Conservation (phyloP, 257 asterid species). For the Rubia yunnanensis region DNA sequence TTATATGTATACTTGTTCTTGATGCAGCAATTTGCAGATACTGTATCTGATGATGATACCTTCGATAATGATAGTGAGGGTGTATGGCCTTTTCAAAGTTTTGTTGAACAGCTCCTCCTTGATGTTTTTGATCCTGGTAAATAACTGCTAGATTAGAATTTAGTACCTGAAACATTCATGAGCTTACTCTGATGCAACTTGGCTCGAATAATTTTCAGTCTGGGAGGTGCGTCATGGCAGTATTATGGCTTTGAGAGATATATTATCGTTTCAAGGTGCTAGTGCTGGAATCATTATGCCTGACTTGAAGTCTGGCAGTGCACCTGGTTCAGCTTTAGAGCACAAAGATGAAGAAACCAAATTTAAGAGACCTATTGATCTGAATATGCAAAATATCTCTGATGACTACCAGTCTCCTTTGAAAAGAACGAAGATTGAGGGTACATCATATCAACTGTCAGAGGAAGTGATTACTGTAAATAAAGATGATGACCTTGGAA, state of each 20-base stretch:
- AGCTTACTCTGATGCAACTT: constrained; percentile 9
- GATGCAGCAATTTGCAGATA: constrained; percentile 68
- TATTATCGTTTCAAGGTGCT: constrained; percentile 90
- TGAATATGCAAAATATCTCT: constrained; percentile 51
- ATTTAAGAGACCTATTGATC: constrained; percentile 54
- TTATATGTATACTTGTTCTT: constrained; percentile 23
- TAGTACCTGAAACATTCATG: constrained; percentile 13
- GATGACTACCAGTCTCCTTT: constrained; percentile 53
- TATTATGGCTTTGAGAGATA: constrained; percentile 98
- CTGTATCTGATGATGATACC: constrained; percentile 69
- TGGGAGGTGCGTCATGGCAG: constrained; percentile 99
- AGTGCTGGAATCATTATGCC: constrained; percentile 72
- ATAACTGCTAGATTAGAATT: constrained; percentile 7
- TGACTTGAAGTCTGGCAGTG: constrained; percentile 35
- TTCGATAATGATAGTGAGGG: constrained; percentile 74
- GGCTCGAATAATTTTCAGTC: constrained; percentile 39
- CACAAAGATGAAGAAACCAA: constrained; percentile 29
- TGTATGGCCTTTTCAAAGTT: constrained; percentile 86
- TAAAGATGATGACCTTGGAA: constrained; percentile 30
- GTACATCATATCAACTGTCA: constrained; percentile 22
- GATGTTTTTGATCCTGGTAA: constrained; percentile 95
- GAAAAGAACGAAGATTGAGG: constrained; percentile 79
- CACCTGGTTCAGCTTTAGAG: constrained; percentile 25
- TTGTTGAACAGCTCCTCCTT: constrained; percentile 87
- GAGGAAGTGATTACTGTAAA: constrained; percentile 16